Evolutionary conservation across 331 rosid genomes (phyloP).

Genomic region (Acacia pycnantha): DNA sequence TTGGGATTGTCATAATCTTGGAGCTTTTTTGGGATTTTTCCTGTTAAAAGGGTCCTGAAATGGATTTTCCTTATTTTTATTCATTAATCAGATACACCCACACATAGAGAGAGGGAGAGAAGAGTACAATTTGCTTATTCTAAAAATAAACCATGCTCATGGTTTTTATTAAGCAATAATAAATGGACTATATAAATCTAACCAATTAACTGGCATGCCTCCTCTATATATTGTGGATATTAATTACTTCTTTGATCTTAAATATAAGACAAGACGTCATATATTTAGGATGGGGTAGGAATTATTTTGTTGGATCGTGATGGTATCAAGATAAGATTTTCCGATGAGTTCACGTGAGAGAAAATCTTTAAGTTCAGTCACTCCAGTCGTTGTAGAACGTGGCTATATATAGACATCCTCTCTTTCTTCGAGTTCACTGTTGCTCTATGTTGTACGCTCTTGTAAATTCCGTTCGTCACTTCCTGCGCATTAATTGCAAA

Average conservation of each 20-base stretch:
- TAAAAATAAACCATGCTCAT: not conserved
- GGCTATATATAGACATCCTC: conserved; percentile 51
- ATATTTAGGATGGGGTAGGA: too few species aligned
- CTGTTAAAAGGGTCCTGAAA: too few species aligned
- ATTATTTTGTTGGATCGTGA: not conserved
- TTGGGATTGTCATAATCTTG: too few species aligned
- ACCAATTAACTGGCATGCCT: too few species aligned
- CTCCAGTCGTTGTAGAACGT: too few species aligned
- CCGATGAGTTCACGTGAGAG: conserved; percentile 36
- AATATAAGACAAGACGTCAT: too few species aligned
- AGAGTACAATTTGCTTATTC: not conserved
- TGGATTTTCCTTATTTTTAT: too few species aligned
- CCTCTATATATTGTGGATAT: too few species aligned
- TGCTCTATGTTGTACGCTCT: conserved; percentile 46
- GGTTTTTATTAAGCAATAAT: not conserved
- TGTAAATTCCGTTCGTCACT: conserved; percentile 44
- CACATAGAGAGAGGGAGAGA: not conserved
- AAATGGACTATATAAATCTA: too few species aligned
- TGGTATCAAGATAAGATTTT: too few species aligned
- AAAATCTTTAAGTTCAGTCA: too few species aligned
- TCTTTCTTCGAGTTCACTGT: conserved; percentile 35
- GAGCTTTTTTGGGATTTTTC: too few species aligned
- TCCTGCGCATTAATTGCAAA: conserved; percentile 33
- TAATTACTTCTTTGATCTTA: fast-evolving
- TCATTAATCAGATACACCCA: not conserved